Evolutionary conservation across 2,329 filamentous ascomycete genomes (phyloP), one percentile per base, ranked within the genome.

Genomic region (Nectriaceae sp.): DNA sequence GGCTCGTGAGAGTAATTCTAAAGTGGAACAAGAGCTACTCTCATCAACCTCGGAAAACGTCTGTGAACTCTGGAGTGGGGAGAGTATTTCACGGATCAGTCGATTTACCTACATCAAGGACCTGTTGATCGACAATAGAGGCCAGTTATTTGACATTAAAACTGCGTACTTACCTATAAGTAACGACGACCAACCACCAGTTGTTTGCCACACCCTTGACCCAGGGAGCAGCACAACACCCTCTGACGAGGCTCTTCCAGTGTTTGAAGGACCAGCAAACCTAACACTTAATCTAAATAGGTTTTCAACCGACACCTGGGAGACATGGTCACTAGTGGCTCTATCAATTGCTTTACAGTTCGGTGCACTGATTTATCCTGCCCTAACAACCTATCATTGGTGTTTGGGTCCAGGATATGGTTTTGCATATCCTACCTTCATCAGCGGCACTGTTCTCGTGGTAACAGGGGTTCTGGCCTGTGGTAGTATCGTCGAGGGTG

Each of bases 31-130:
- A 13, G 42, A 49, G 21, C 13, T 45, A 13, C 31, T 49, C 22
- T 45, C 46, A 11, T 49, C 46, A 5, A 49, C 41, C 6, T 49
- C 46, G 5, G 4, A 44, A 5, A 26, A 49, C 13, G 42, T 45
- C 10, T 44, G 41, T 24, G 46, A 49, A 29, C 18, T 45, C 11
- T 45, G 33, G 35, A 44, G 41, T 29, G 35, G 46, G 33, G 5
- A 22, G 40, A 11, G 46, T 49, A 42, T 36, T 6, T 44, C 8
- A 6, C 13, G 24, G 24, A 36, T 36, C 11, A 36, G 11, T n/a
- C 11, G 8, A 15, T 10, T n/a, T n/a, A 16, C n/a, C 11, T 5
- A 36, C 8, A 5, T 36, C 11, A 36, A 11, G 5, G 8, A 16
- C 16, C n/a, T 36, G 16, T 36, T 36, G 11, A 10, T 16, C 8